These are phyloP conservation scores for Musa itinerans DNA, from an alignment of 176 grass and related monocot genomes.

Conservation along the genomic window DNA sequence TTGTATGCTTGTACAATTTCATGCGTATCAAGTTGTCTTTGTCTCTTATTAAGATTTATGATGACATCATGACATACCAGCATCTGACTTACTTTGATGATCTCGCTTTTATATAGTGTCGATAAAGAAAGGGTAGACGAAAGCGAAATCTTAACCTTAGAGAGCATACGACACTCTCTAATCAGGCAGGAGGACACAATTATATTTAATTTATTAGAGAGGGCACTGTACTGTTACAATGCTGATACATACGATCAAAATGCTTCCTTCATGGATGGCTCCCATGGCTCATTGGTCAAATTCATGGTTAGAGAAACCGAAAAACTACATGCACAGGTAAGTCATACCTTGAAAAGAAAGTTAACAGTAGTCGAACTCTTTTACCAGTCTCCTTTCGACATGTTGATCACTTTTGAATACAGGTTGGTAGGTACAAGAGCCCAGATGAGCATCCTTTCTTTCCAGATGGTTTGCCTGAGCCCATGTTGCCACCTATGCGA, in stretches of 20 bases:
- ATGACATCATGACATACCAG: too few species aligned
- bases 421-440: conserved; percentile 95
- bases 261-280: conserved; percentile 61
- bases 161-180: conserved; percentile 59
- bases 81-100: too few species aligned
- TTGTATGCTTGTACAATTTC: too few species aligned
- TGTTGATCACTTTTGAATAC: neutral
- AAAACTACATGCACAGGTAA: conserved; percentile 73
- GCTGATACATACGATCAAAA: conserved; percentile 59
- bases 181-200: conserved; percentile 95
- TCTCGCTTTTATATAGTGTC: conserved; percentile 24
- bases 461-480: conserved; percentile 68
- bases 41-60: too few species aligned
- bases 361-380: neutral
- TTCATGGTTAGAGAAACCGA: conserved; percentile 85
- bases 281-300: conserved; percentile 61
- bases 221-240: conserved; percentile 72
- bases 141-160: conserved; percentile 67
- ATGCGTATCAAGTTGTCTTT: too few species aligned
- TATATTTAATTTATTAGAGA: conserved; percentile 79
- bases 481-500: conserved; percentile 59
- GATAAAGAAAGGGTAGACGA: conserved; percentile 58
- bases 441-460: conserved; percentile 95
- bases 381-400: neutral
- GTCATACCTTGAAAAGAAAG: neutral